Base-by-base conservation (phyloP, 2,329 filamentous ascomycete genomes). In the Aureobasidium sp. region DNA sequence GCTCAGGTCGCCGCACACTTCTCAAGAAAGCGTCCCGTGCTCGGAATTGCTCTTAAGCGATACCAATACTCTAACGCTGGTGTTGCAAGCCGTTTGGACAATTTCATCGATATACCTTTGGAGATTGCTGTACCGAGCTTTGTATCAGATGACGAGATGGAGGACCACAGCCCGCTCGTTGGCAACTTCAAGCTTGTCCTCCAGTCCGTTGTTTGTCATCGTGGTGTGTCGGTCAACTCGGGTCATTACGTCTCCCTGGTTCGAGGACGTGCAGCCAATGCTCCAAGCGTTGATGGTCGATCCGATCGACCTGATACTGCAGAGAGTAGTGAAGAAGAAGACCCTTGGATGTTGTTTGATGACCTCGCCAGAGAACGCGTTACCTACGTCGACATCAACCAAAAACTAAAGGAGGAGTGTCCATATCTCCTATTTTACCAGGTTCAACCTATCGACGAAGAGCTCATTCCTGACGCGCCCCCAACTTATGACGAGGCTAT, bases 361-460 rank as follows among this genome's bases (percentile, higher is more conserved):
- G 94, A 99, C 72, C 79, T 97, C n/a, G 78, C 84, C 0, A 78
- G 83, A 39, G 81, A 86, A 62, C 84, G 93, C 29, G 88, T 97
- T 3, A 82, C 81, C 0, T 82, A 88, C 61, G 86, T 97, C 53
- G 85, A 95, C 69, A 88, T 97, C 65, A 87, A 89, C 65, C 77
- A 87, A 67, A 87, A 90, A 0, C 77, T 97, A 55, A 87, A 85
- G 67, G 83, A 88, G n/a, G 92, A 97, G 73, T 95, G 91, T 73
- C 93, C 94, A 0, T 97, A 97, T 72, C 82, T 97, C 7, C 79
- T 99, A 0, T 97, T 97, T 74, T 99, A 97, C 71, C 93, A 97
- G 73, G 90, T 97, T 44, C 84, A 95, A 34, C 92, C 93, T 0
- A 91, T 95, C 69, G 84, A 90, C 34, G 82, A 88, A 65, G 74